Percentiles rank a stretch among this genome's conserved stretches.
These are phyloP conservation scores for Metschnikowia proteae DNA, from an alignment of 805 yeast genomes.

Conservation along the genomic window DNA sequence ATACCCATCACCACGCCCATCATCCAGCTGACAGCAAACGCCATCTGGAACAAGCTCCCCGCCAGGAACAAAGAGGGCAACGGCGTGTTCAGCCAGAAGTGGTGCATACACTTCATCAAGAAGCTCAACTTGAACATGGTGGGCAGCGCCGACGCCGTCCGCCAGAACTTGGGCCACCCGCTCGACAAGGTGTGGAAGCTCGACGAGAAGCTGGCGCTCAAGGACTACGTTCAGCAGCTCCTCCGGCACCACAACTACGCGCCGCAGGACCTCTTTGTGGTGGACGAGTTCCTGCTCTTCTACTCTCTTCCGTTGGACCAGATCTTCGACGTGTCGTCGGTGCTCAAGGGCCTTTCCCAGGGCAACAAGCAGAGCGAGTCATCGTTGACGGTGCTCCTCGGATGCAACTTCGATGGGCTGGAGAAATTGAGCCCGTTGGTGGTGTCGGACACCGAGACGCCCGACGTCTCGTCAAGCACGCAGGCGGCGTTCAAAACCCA, in stretches of 20 bases:
- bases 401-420: constrained; percentile 59
- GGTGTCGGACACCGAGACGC: constrained; percentile 54
- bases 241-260: constrained; percentile 34
- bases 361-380: constrained; percentile 38
- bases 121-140: constrained; percentile 49
- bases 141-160: constrained; percentile 43
- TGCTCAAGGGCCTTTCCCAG: constrained; percentile 41
- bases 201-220: constrained; percentile 52
- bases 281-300: constrained; percentile 59
- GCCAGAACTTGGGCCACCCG: constrained; percentile 26
- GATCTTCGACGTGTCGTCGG: constrained; percentile 44
- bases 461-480: constrained; percentile 32
- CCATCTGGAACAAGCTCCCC: constrained; percentile 61
- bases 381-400: constrained; percentile 53
- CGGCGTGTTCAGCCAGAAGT: constrained; percentile 61
- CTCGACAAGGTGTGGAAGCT: constrained; percentile 55
- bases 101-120: constrained; percentile 51
- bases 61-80: constrained; percentile 53
- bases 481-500: constrained; percentile 18
- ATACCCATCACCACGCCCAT: constrained; percentile 63
- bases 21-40: constrained; percentile 57
- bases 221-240: constrained; percentile 35
- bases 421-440: constrained; percentile 60
- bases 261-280: constrained; percentile 52
- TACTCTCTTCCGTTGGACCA: constrained; percentile 60